A percentile compares a stretch with the other conserved stretches of the same genome.
These are phyloP conservation scores for Blastobotrys terrestris DNA, from an alignment of 805 yeast species.

Conservation along the genomic window DNA sequence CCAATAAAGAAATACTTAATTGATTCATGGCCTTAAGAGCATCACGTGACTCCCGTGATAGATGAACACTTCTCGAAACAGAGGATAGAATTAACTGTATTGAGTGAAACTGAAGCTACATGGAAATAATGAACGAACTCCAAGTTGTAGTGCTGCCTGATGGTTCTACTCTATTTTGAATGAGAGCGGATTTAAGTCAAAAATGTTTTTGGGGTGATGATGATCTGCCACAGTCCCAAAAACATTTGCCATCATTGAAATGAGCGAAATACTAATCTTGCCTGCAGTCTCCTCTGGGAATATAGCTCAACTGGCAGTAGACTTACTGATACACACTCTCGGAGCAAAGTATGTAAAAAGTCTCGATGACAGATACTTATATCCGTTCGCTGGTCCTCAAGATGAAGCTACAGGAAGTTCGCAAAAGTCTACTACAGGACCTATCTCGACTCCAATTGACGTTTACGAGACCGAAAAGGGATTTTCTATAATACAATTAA, in stretches of 20 bases:
- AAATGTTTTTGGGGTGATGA: background rate
- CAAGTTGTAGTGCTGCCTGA: no score
- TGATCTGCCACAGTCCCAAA: background rate
- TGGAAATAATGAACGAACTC: no score
- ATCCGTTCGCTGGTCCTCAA: slow-evolving; percentile 79
- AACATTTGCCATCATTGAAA: background rate
- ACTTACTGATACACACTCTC: slow-evolving; percentile 62
- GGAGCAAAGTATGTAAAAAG: slow-evolving; percentile 46
- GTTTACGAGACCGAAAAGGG: slow-evolving; percentile 42
- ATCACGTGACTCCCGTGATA: no score
- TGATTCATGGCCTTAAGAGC: no score
- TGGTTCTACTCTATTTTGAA: no score
- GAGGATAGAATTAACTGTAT: background rate
- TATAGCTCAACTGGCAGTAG: slow-evolving; percentile 77
- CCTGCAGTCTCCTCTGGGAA: slow-evolving; percentile 87
- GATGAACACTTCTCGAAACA: background rate
- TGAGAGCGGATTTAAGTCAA: background rate
- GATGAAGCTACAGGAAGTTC: slow-evolving; percentile 39
- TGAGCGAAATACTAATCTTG: slow-evolving; percentile 36
- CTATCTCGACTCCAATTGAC: slow-evolving; percentile 59
- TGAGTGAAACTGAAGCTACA: background rate
- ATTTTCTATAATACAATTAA: slow-evolving; percentile 63
- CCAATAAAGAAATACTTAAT: no score
- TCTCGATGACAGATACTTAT: slow-evolving; percentile 55
- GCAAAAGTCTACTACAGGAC: slow-evolving; percentile 17